Evolutionary conservation across 2,329 filamentous ascomycete species (phyloP), one percentile per base, ranked within the genome.

Genomic region (Penicillium glabrum): DNA sequence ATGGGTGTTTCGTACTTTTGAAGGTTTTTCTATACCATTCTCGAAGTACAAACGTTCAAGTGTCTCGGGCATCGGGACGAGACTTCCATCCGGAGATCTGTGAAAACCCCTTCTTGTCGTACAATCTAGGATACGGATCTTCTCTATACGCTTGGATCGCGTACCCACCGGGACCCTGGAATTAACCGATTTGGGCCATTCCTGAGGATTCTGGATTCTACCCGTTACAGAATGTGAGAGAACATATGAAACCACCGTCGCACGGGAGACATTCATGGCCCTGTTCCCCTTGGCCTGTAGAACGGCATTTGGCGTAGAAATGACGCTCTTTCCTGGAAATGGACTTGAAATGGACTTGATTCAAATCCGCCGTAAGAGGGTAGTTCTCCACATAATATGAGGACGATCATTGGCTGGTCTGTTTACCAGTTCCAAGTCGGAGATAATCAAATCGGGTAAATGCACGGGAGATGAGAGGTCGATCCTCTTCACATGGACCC

Each of bases 391-490:
- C 16, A 39, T 4, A 5, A 39, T 19, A 3, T 11, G n/a, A 5
- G 35, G 35, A 19, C 11, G 8, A 5, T 39, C 35, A 39, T 39
- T 39, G 31, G 31, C 31, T 33, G 31, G 31, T 13, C 6, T 33
- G 14, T 16, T 14, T 14, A 33, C 13, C 1, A 14, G 31, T 33
- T 14, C 31, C 31, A 33, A 33, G 31, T 33, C 31, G 35, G 35
- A 19, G 35, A 39, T 39, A 53, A 46, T 46, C 58, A 27, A 65
- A 66, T 65, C 52, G 59, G 62, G 64, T 57, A 65, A 66, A 64
- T 66, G 64, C 61, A 65, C 59, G 45, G 52, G 59, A 58, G 52
- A 57, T 56, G 27, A 53, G 49, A 37, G 16, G 45, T 21, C 29
- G 50, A 43, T 56, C 51, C 49, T 21, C 50, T 43, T 51, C 54